Base-by-base conservation (phyloP, 371 early-diverging fungal species). In the Gilbertella persicaria region DNA sequence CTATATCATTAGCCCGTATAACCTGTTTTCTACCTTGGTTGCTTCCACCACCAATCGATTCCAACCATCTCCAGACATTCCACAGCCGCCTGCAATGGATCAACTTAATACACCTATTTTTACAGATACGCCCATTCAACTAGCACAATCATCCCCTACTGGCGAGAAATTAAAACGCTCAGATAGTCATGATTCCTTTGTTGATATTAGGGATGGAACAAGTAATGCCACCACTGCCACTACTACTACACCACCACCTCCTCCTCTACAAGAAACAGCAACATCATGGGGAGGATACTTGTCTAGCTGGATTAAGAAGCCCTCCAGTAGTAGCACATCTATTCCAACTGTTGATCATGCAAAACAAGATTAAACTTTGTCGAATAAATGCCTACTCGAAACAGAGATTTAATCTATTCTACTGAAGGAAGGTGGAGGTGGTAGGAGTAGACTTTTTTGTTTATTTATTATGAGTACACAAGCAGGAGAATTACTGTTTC, bases 171-270 rank as follows among this genome's bases (percentile, higher is more conserved):
- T 65, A 19, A 54, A 61, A 19, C 57, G 62, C 37, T 43, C 62
- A 25, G 62, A 66, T 26, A 66, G 66, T 23, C 53, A 56, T 37
- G 66, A 66, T 28, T 66, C 66, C 10, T 53, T 66, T 42, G 62
- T 57, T 9, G 53, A 61, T 16, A 40, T 53, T 7, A 66, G 61
- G 16, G 50, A 53, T 39, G 25, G 23, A 21, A 38, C 24, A 7
- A 41, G 47, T 26, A 25, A n/a, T n/a, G n/a, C n/a, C n/a, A n/a
- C 20, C 30, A 46, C 16, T 14, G 20, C 16, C 3, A 28, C 41
- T 1, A 28, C 45, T 17, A 29, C 45, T 25, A 21, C 53, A 36
- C 37, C 38, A 0, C 12, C 37, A 0, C 1, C 36, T 21, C 23
- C 37, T 6, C 42, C 42, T 1, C 25, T 42, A 35, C 10, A 40